phyloP scores from a whole-genome alignment of 352 stramenopile genomes.

The Globisporangium paddicum region DNA sequence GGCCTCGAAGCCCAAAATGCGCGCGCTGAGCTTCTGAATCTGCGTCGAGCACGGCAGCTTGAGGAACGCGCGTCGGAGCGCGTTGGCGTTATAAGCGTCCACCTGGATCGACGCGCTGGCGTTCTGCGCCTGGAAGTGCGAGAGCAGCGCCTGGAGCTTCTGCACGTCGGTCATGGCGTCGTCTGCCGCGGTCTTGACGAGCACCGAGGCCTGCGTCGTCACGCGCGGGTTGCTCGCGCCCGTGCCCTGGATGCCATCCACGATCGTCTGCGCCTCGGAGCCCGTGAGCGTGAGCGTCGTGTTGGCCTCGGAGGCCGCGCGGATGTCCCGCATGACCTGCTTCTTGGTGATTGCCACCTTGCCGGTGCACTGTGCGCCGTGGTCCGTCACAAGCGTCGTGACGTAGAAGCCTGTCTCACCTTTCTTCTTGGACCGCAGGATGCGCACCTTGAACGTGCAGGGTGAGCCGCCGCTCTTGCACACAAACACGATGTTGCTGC shows the following conservation, averaged over 20 bases:
- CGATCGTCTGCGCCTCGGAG: slow-evolving; percentile 24
- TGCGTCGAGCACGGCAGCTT: slow-evolving; percentile 35
- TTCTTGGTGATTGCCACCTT: slow-evolving; percentile 29
- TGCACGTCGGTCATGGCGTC: slow-evolving; percentile 23
- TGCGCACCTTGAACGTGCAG: slow-evolving; percentile 36
- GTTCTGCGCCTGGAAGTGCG: slow-evolving; percentile 40
- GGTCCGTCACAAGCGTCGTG: slow-evolving; percentile 30
- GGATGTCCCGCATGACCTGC: slow-evolving; percentile 35
- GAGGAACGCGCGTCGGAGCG: slow-evolving; percentile 42
- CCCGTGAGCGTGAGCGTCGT: slow-evolving; percentile 27
- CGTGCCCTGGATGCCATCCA: slow-evolving; percentile 12
- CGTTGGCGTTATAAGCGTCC: slow-evolving; percentile 22
- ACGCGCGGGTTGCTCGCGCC: slow-evolving; percentile 25
- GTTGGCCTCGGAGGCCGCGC: slow-evolving; percentile 23
- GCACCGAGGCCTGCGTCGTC: slow-evolving; percentile 29
- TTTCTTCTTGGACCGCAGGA: slow-evolving; percentile 22
- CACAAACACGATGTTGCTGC: slow-evolving; percentile 47
- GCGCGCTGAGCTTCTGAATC: slow-evolving; percentile 26
- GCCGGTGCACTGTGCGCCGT: slow-evolving; percentile 29
- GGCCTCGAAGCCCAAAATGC: slow-evolving; percentile 30
- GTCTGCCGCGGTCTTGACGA: slow-evolving; percentile 28
- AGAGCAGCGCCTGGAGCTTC: slow-evolving; percentile 39
- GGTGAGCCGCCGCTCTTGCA: slow-evolving; percentile 39
- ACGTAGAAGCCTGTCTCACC: slow-evolving; percentile 10
- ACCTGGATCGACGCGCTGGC: slow-evolving; percentile 28